These are phyloP conservation scores for Sordariomycetes sp. DNA, from an alignment of 2,329 filamentous ascomycete genomes.

Conservation along the genomic window DNA sequence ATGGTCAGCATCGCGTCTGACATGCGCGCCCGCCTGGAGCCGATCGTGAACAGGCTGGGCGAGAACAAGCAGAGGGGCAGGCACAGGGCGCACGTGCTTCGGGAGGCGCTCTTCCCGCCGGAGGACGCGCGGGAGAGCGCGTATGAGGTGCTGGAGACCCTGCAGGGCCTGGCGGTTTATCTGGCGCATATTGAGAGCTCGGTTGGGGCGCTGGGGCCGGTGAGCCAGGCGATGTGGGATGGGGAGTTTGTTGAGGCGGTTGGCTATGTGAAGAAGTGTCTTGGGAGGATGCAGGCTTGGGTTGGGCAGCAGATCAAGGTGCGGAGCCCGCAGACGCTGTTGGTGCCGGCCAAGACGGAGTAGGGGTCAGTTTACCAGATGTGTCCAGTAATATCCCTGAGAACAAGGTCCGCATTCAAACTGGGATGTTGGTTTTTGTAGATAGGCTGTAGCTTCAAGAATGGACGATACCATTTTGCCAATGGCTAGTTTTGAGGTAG, in stretches of 20 bases:
- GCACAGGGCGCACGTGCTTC: constrained; percentile 11
- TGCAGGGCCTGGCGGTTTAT: constrained; percentile 20
- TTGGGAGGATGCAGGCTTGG: constrained; percentile 19
- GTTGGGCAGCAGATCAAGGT: constrained; percentile 5
- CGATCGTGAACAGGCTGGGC: constrained; percentile 14
- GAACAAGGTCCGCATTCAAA: too few relatives aligned
- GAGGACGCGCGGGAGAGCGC: constrained; percentile 4
- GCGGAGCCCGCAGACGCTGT: constrained; percentile 7
- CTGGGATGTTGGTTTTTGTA: too few relatives aligned
- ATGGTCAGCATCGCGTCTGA: constrained; percentile 14
- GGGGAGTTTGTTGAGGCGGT: constrained; percentile 17
- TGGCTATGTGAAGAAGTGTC: constrained; percentile 8
- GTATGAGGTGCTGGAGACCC: constrained; percentile 15
- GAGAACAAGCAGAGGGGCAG: constrained; percentile 14
- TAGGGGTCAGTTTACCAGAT: too few relatives aligned
- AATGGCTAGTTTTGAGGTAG: too few relatives aligned
- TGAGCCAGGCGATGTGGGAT: constrained; percentile 23
- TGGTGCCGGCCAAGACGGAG: constrained; percentile 10
- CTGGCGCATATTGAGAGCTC: constrained; percentile 18
- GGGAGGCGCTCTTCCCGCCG: constrained; percentile 15
- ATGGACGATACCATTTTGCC: too few relatives aligned
- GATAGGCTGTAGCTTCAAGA: too few relatives aligned
- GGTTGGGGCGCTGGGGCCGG: constrained; percentile 16
- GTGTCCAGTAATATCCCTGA: too few relatives aligned
- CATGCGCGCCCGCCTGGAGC: constrained; percentile 11